Evolutionary conservation across 768 basidiomycete species (phyloP).

Genomic region (Cystofilobasidium bisporidii): DNA sequence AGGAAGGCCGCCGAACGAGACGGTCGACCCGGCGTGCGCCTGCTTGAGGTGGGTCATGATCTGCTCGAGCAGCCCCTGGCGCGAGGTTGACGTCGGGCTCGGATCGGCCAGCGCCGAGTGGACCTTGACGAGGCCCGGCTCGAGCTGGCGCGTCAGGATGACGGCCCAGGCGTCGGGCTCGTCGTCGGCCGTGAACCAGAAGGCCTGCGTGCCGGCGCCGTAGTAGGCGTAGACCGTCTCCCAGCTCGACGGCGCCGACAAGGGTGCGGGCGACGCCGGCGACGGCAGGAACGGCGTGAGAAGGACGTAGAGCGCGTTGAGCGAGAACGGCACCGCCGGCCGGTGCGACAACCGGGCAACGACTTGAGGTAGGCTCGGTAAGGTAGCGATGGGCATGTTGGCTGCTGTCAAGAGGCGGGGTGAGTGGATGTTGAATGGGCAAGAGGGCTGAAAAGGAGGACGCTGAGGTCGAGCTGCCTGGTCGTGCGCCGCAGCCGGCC

Average conservation of each 20-base stretch:
- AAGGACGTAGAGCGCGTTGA: constrained; percentile 16
- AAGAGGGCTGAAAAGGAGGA: too few relatives aligned
- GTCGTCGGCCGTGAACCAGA: background rate
- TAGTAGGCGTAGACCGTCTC: constrained; percentile 5
- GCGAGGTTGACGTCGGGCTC: background rate
- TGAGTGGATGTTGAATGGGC: too few relatives aligned
- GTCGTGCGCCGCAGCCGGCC: too few relatives aligned
- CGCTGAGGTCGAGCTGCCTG: too few relatives aligned
- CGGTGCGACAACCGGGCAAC: constrained; percentile 8
- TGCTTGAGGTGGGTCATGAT: constrained; percentile 3
- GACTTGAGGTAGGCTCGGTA: background rate
- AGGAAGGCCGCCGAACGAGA: constrained; percentile 16
- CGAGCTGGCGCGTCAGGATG: constrained; percentile 2
- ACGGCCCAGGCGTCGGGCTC: constrained; percentile 7
- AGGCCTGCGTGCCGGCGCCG: background rate
- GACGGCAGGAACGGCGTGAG: constrained; percentile 13
- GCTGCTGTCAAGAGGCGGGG: too few relatives aligned
- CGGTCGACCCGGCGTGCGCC: background rate
- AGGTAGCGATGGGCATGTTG: background rate
- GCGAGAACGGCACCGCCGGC: constrained; percentile 11
- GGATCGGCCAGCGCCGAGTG: constrained; percentile 11
- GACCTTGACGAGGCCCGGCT: constrained; percentile 3
- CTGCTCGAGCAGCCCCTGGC: background rate
- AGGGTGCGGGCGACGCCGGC: background rate
- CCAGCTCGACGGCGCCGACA: background rate